Evolutionary conservation across 2,329 filamentous ascomycete species (phyloP).

Genomic region (Clonostachys byssicola): DNA sequence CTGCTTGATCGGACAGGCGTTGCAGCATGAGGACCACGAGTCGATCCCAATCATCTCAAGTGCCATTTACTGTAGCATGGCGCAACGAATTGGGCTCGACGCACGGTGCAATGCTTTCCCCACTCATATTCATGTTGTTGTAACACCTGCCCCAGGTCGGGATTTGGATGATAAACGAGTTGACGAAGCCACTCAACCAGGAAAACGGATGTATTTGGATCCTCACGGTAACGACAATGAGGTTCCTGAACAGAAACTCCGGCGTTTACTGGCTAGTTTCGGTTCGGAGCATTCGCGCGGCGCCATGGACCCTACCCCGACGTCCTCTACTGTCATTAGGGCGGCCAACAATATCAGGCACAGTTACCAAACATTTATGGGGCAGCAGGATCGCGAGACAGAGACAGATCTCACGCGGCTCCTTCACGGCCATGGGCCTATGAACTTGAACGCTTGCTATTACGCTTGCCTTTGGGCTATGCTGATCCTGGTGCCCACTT

Average conservation of each 20-base stretch:
- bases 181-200: constrained; percentile 19
- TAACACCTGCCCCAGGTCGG: constrained; percentile 56
- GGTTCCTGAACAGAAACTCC: constrained; percentile 43
- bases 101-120: constrained; percentile 80
- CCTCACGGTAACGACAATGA: constrained; percentile 71
- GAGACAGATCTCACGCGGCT: constrained; percentile 22
- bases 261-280: not conserved
- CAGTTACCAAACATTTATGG: constrained; percentile 34
- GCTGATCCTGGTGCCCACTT: constrained; percentile 47
- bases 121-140: constrained; percentile 78
- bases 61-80: constrained; percentile 80
- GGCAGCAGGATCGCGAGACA: constrained; percentile 15
- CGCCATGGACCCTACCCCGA: not conserved
- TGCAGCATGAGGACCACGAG: constrained; percentile 68
- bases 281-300: not conserved
- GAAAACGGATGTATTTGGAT: constrained; percentile 70
- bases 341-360: constrained; percentile 69
- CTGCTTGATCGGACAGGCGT: constrained; percentile 79
- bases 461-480: constrained; percentile 74
- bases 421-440: constrained; percentile 22
- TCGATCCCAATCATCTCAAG: constrained; percentile 84
- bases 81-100: constrained; percentile 67
- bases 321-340: not conserved
- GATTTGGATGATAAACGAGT: constrained; percentile 50
- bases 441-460: constrained; percentile 53